Evolutionary conservation across 345 rosid genomes (phyloP).

Genomic region (Syzygium aromaticum): DNA sequence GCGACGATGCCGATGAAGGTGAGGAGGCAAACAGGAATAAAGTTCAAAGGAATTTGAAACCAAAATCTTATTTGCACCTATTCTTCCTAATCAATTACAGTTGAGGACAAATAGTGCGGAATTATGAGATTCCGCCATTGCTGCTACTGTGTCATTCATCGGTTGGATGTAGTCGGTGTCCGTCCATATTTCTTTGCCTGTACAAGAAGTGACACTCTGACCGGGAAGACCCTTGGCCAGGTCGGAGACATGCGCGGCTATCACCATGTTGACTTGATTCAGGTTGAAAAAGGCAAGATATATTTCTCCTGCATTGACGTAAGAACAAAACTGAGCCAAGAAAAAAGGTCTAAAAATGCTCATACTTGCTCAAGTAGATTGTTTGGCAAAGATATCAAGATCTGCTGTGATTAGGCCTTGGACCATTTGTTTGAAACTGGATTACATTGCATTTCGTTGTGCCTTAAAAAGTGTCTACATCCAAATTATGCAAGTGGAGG

Average conservation of each 20-base stretch:
- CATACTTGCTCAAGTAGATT: background rate
- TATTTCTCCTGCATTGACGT: constrained; percentile 28
- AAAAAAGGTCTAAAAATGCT: background rate
- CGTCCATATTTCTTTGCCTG: constrained; percentile 54
- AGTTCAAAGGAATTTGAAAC: background rate
- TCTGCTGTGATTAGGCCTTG: background rate
- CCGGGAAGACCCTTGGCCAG: constrained; percentile 32
- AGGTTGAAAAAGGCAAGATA: constrained; percentile 53
- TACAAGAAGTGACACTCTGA: constrained; percentile 14
- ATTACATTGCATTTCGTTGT: background rate
- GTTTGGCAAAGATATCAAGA: background rate
- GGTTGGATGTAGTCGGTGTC: constrained; percentile 19
- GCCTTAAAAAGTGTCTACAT: background rate
- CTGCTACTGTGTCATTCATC: constrained; percentile 13
- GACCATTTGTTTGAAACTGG: background rate
- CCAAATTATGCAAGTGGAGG: background rate
- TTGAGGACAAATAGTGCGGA: constrained; percentile 49
- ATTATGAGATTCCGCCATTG: constrained; percentile 41
- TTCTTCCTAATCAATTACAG: constrained; percentile 18
- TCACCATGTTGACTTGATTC: constrained; percentile 19
- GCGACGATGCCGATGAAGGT: background rate
- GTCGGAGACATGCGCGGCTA: constrained; percentile 49
- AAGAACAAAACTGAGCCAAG: background rate
- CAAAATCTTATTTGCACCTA: background rate
- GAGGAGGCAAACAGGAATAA: background rate